These are phyloP conservation scores for Begonia masoniana DNA, from an alignment of 306 rosid genomes.

Conservation along the genomic window DNA sequence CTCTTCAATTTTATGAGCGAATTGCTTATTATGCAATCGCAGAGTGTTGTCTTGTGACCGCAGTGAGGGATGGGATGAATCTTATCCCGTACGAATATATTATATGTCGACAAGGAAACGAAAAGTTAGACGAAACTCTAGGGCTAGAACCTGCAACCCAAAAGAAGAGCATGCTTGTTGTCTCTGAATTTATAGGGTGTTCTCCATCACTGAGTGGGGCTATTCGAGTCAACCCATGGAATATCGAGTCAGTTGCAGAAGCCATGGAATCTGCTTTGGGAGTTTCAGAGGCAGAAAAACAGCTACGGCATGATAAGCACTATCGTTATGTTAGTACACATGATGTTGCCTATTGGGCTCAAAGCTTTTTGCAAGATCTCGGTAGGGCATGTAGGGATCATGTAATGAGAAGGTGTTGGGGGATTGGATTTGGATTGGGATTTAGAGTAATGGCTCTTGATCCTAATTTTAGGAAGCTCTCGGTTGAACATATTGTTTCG, in stretches of 20 bases:
- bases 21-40: slow-evolving; percentile 70
- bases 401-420: slow-evolving; percentile 64
- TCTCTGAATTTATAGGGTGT: slow-evolving; percentile 87
- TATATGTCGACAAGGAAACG: slow-evolving; percentile 75
- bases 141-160: slow-evolving; percentile 24
- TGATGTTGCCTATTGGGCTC: slow-evolving; percentile 90
- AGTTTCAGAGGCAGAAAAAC: slow-evolving; percentile 59
- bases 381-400: slow-evolving; percentile 73
- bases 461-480: slow-evolving; percentile 68
- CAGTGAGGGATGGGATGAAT: slow-evolving; percentile 93
- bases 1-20: slow-evolving; percentile 66
- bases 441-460: slow-evolving; percentile 81
- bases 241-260: slow-evolving; percentile 71
- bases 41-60: slow-evolving; percentile 86
- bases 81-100: slow-evolving; percentile 81
- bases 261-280: slow-evolving; percentile 70
- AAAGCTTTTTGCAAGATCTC: slow-evolving; percentile 69
- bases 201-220: slow-evolving; percentile 91
- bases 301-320: slow-evolving; percentile 88
- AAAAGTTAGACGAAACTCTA: slow-evolving; percentile 53
- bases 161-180: slow-evolving; percentile 70
- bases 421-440: slow-evolving; percentile 78
- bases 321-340: slow-evolving; percentile 80
- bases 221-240: slow-evolving; percentile 79
- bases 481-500: slow-evolving; percentile 63